Conservation (phyloP, 495 filamentous ascomycete genomes). For the Neurospora tetraspora region DNA sequence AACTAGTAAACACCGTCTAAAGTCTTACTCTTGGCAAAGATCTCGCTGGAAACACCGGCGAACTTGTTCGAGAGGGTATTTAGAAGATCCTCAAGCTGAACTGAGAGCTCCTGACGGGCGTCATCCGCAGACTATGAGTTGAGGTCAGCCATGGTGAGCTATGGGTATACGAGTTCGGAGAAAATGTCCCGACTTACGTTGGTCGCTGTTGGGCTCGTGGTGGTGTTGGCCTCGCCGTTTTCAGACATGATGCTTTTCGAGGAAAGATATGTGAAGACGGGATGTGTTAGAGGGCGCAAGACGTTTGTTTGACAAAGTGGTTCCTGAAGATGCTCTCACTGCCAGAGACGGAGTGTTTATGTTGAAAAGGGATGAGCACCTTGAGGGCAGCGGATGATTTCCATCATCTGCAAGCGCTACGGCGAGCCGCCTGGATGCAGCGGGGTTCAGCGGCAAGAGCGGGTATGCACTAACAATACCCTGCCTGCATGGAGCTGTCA, state of each 20-base stretch:
- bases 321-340: background rate
- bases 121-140: constrained; percentile 25
- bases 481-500: background rate
- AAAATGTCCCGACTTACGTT: constrained; percentile 17
- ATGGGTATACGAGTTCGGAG: background rate
- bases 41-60: constrained; percentile 64
- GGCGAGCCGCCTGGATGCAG: background rate
- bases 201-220: constrained; percentile 15
- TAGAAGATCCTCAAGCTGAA: constrained; percentile 74
- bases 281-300: no score
- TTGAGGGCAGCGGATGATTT: background rate
- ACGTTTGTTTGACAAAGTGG: background rate
- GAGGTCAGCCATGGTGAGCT: background rate
- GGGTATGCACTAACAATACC: background rate
- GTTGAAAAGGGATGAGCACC: background rate
- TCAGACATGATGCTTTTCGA: constrained; percentile 16
- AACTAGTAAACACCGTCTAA: background rate
- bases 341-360: background rate
- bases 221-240: constrained; percentile 15
- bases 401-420: background rate
- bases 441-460: background rate
- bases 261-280: background rate
- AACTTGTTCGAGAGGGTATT: constrained; percentile 80
- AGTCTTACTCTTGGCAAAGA: constrained; percentile 75
- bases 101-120: constrained; percentile 52